These are phyloP conservation scores for Glutinoglossum americanum DNA, from an alignment of 495 filamentous ascomycete genomes.

Conservation along the genomic window DNA sequence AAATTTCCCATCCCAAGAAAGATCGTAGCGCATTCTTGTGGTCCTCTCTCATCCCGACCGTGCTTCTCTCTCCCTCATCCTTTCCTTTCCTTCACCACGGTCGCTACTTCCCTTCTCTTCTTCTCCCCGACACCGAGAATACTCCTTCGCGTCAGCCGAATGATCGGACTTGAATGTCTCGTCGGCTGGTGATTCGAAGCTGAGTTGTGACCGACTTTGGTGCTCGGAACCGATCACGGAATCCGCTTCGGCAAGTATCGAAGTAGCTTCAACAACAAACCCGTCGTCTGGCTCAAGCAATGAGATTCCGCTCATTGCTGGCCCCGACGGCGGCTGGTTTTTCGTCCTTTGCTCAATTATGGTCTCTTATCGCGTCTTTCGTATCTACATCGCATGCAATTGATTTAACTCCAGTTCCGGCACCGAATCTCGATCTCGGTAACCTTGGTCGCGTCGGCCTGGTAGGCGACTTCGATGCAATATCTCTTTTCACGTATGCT, in stretches of 20 bases:
- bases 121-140: neutral
- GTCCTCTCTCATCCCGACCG: neutral
- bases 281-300: slow-evolving; percentile 15
- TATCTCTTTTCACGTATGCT: slow-evolving; percentile 72
- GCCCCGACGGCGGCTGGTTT: slow-evolving; percentile 29
- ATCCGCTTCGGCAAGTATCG: neutral
- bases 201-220: neutral
- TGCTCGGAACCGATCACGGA: neutral
- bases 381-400: slow-evolving; percentile 33
- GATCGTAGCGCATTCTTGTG: too few species aligned
- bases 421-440: slow-evolving; percentile 63
- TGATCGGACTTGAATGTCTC: neutral
- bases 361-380: slow-evolving; percentile 13
- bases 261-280: neutral
- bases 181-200: neutral
- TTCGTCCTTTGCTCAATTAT: slow-evolving; percentile 19
- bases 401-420: slow-evolving; percentile 45
- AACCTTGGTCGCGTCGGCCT: slow-evolving; percentile 66
- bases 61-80: neutral
- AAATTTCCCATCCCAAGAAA: neutral
- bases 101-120: neutral
- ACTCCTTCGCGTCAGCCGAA: neutral
- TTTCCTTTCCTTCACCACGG: neutral
- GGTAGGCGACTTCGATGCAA: slow-evolving; percentile 74
- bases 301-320: slow-evolving; percentile 36